phyloP scores from a whole-genome alignment of 371 early-diverging fungal species.

The Mortierella sp. region DNA sequence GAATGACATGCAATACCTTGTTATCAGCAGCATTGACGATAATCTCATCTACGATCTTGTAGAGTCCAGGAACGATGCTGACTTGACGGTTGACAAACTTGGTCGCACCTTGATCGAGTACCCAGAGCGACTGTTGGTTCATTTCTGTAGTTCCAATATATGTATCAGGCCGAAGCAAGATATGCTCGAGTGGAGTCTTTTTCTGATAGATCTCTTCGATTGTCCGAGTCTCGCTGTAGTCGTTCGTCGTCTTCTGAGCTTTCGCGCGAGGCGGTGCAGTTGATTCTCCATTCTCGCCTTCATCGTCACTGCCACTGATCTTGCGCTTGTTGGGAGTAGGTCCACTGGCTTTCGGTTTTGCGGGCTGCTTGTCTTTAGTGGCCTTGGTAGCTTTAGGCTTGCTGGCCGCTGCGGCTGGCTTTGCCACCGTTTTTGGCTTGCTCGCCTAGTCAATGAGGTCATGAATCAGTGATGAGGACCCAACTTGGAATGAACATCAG shows the following conservation, averaged over 20 bases:
- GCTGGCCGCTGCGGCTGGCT: constrained; percentile 5
- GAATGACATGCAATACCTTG: constrained; percentile 68
- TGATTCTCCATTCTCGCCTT: constrained; percentile 11
- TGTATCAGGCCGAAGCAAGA: constrained; percentile 98
- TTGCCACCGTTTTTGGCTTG: constrained; percentile 16
- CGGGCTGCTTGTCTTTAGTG: too few species aligned
- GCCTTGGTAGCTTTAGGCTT: constrained; percentile 23
- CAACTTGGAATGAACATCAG: too few species aligned
- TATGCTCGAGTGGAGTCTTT: constrained; percentile 99
- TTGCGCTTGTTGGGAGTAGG: constrained; percentile 36
- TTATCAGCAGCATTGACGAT: constrained; percentile 98
- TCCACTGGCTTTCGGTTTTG: constrained; percentile 1
- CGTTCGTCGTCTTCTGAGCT: constrained; percentile 43
- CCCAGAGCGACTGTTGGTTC: constrained; percentile 89
- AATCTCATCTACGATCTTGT: constrained; percentile 99
- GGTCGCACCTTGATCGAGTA: constrained; percentile 73
- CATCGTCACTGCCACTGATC: constrained; percentile 19
- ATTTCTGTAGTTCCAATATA: constrained; percentile 99
- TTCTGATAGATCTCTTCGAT: constrained; percentile 98
- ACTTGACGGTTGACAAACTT: constrained; percentile 81
- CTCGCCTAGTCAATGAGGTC: too few species aligned
- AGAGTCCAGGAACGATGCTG: constrained; percentile 96
- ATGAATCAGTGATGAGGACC: too few species aligned
- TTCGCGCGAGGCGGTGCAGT: constrained; percentile 31
- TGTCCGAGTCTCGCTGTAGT: constrained; percentile 57